Base-by-base conservation (phyloP, 306 rosid genomes). In the Sophora flavescens region DNA sequence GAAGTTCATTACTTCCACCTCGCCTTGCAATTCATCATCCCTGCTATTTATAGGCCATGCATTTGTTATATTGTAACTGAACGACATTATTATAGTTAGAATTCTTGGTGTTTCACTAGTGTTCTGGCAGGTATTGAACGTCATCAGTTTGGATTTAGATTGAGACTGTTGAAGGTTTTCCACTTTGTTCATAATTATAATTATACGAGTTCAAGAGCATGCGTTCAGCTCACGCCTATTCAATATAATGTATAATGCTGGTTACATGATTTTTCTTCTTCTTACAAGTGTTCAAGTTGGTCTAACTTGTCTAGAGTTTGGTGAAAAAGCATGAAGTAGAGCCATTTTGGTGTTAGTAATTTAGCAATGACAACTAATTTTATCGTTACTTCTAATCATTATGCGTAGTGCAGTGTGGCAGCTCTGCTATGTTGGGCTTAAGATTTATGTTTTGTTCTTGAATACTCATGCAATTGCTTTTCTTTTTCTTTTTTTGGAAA, bases 1-100 rank as follows among this genome's bases (percentile, higher is more conserved):
- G 77, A 63, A 48, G 59, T 57, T 81, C 68, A 69, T 76, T 56
- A 68, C 68, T 79, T 67, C 39, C 61, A 68, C 36, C 36, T n/a
- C 10, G 80, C 76, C 63, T 30, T 71, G 73, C 74, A 70, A 60
- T 70, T 74, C 47, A 6, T 11, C 11, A 52, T 22, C 50, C 68
- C 35, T 33, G 14, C 6, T 38, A 33, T 72, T 30, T 63, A 15
- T 38, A 8, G 48, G 72, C 42, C 54, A 53, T 68, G 63, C 42
- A 61, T 51, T 39, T 69, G 66, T 57, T 51, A 41, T 48, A 39
- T 35, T 75, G 76, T 16, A 44, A 61, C 54, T 63, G 45, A 45
- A 4, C 32, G 33, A 30, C 68, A 60, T 26, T 59, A 36, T 75
- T 59, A 26, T 75, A 69, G 73, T 51, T 68, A 52, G 69, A 53